Evolutionary conservation across 1,139 yeast species (phyloP).

Genomic region (Saccharomyces hybrid): DNA sequence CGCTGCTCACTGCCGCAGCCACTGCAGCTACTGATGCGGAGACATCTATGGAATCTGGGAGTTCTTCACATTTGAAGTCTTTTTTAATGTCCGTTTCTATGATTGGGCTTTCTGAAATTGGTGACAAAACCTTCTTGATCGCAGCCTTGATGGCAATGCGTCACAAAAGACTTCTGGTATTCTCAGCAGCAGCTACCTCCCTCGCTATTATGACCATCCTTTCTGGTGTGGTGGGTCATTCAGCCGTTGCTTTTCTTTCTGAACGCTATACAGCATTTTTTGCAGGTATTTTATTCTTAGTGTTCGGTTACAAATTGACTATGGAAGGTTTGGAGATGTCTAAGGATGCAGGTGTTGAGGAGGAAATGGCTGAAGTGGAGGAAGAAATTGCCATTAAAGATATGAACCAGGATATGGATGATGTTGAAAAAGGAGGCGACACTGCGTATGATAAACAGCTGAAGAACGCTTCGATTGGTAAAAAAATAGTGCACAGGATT

Average conservation of each 20-base stretch:
- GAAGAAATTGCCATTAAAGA: conserved; percentile 73
- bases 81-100: conserved; percentile 66
- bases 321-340: conserved; percentile 81
- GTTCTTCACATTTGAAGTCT: conserved; percentile 30
- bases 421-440: conserved; percentile 48
- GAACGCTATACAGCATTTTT: conserved; percentile 69
- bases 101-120: conserved; percentile 91
- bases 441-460: conserved; percentile 8
- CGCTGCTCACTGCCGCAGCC: conserved; percentile 4
- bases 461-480: conserved; percentile 7
- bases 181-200: conserved; percentile 81
- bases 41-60: conserved; percentile 1
- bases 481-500: conserved; percentile 20
- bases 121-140: conserved; percentile 92
- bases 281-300: conserved; percentile 72
- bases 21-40: conserved; percentile 6
- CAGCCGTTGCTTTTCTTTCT: conserved; percentile 77
- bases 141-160: conserved; percentile 99
- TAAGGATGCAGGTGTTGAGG: conserved; percentile 77
- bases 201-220: conserved; percentile 83
- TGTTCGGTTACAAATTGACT: conserved; percentile 72
- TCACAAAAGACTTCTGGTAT: conserved; percentile 72
- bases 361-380: conserved; percentile 93
- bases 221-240: conserved; percentile 87
- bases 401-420: conserved; percentile 43